A percentile compares a stretch with the other conserved stretches of the same genome.
Evolutionary conservation across 1,284 basidiomycete genomes (phyloP).

Genomic region (Ceratobasidium sp.): DNA sequence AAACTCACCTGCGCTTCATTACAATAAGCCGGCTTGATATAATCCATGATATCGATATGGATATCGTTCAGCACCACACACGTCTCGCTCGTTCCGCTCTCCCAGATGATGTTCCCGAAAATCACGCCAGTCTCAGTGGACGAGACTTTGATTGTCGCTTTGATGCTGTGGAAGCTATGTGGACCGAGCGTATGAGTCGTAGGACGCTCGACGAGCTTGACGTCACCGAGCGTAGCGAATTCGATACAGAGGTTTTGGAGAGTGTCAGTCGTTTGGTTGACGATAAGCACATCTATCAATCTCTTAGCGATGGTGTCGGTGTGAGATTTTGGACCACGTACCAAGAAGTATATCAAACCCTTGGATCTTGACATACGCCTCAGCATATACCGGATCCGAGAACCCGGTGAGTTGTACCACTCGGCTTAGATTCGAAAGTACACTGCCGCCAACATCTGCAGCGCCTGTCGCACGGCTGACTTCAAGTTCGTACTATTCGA

Average conservation of each 20-base stretch:
- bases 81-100: conserved; percentile 83
- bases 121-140: conserved; percentile 99
- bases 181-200: conserved; percentile 94
- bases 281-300: conserved; percentile 88
- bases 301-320: not conserved
- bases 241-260: conserved; percentile 97
- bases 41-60: conserved; percentile 99
- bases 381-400: conserved; percentile 98
- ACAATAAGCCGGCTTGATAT: conserved; percentile 97
- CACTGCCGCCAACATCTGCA: conserved; percentile 89
- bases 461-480: conserved; percentile 92
- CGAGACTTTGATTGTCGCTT: conserved; percentile 98
- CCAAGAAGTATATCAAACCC: conserved; percentile 97
- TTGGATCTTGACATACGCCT: conserved; percentile 98
- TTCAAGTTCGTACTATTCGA: conserved; percentile 86
- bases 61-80: conserved; percentile 97
- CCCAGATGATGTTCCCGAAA: conserved; percentile 98
- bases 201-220: conserved; percentile 97
- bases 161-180: conserved; percentile 98
- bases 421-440: conserved; percentile 94
- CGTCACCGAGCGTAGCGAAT: conserved; percentile 96
- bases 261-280: conserved; percentile 96
- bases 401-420: conserved; percentile 98
- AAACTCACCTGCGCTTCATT: conserved; percentile 89
- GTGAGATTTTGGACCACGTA: conserved; percentile 56